Base-by-base conservation (phyloP, 768 basidiomycete species). In the Piloderma croceum region DNA sequence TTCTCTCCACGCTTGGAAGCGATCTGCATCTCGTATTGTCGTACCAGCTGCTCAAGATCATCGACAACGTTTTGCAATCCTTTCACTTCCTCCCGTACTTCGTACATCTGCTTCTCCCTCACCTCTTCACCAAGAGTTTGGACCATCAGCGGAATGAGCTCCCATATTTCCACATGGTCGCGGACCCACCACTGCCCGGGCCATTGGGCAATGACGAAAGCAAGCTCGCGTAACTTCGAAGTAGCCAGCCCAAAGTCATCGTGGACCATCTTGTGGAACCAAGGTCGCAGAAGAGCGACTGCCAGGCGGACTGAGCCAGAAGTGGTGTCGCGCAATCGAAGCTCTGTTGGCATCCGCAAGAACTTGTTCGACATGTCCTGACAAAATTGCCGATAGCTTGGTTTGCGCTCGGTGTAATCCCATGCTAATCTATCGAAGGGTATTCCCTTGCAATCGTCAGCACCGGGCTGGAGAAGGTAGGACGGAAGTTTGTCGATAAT, bases 321-420 rank as follows among this genome's bases (percentile, higher is more conserved):
- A 1, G 83, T 83, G 3, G 82, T 75, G 52, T 84, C 83, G 24
- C 75, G 73, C 41, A 83, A 59, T 21, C 77, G 76, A 33, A 66
- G 64, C 40, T 83, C 80, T 22, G 67, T 49, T 1, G 77, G 62
- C 41, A 76, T 65, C 32, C 63, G 70, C 35, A 78, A 59, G 62
- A 85, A 88, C 22, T 70, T 68, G 34, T 72, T 73, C 3, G 81
- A 74, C 70, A 81, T 77, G 15, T 76, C 74, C 50, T 76, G 75
- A 61, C 83, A 87, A 58, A 88, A 88, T 42, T 75, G 71, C 31
- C 76, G 76, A 61, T 75, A 88, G 56, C 67, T 77, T 13, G 71
- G 63, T 52, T 80, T 83, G 54, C 72, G 73, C 31, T 68, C 68
- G 7, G 70, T 65, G 46, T 75, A 78, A 44, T 81, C 73, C 83